Percentiles rank a stretch among this genome's conserved stretches.
phyloP scores from a whole-genome alignment of 2,329 filamentous ascomycete species.

The Hyphodiscus sp. region DNA sequence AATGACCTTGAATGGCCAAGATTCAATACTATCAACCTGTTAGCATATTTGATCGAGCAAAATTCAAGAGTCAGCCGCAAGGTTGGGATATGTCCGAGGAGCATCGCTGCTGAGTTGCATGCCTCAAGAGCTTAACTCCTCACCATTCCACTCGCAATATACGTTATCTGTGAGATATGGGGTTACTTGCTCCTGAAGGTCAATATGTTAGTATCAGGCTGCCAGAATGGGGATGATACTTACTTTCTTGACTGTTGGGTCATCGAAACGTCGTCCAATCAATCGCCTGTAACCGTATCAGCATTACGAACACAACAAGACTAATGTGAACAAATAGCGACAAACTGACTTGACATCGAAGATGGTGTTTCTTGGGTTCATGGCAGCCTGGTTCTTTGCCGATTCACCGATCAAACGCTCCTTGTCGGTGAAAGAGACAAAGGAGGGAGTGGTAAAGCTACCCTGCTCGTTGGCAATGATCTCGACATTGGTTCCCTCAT shows the following conservation, averaged over 20 bases:
- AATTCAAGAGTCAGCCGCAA: too few relatives aligned
- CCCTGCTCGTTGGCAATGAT: constrained; percentile 99
- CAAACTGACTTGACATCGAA: constrained; percentile 92
- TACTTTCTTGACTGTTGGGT: constrained; percentile 90
- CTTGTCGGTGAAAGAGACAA: constrained; percentile 98
- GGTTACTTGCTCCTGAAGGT: too few relatives aligned
- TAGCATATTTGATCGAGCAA: too few relatives aligned
- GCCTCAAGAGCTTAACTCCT: too few relatives aligned
- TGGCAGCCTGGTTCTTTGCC: constrained; percentile 99
- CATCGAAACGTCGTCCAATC: constrained; percentile 92
- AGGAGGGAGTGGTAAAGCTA: constrained; percentile 97
- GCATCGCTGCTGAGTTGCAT: too few relatives aligned
- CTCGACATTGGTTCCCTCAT: constrained; percentile 99
- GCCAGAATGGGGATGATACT: too few relatives aligned
- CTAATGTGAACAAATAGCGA: constrained; percentile 1
- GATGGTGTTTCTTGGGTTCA: constrained; percentile 97
- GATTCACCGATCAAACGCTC: constrained; percentile 99
- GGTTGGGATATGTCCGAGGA: too few relatives aligned
- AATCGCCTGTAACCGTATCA: constrained; percentile 62
- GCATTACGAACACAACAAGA: background rate
- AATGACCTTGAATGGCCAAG: constrained; percentile 98
- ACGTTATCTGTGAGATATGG: too few relatives aligned
- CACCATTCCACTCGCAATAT: too few relatives aligned
- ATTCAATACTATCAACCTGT: constrained; percentile 60
- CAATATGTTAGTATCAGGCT: too few relatives aligned